Conservation (phyloP, 2,329 filamentous ascomycete genomes). For the Aureobasidium lini region DNA sequence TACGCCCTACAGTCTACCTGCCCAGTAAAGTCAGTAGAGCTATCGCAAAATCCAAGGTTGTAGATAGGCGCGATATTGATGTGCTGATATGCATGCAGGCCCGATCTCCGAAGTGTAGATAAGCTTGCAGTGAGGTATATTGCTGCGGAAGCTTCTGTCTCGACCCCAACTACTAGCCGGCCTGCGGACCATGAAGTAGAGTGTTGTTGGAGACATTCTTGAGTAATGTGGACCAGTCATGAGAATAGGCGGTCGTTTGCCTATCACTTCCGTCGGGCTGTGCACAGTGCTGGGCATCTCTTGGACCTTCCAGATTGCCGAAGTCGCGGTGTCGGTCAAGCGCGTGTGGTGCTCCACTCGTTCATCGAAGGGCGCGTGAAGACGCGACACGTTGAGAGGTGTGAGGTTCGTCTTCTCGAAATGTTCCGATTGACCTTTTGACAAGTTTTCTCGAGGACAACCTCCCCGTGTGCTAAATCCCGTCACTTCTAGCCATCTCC, state of each 20-base stretch:
- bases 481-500: no score
- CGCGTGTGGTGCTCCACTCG: background rate
- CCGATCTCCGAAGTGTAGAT: background rate
- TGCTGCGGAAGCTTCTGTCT: background rate
- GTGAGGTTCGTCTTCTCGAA: no score
- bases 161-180: background rate
- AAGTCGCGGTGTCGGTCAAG: background rate
- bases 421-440: no score
- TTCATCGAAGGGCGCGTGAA: background rate
- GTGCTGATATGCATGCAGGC: background rate
- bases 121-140: background rate
- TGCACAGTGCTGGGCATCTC: conserved; percentile 10
- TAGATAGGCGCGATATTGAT: background rate
- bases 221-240: conserved; percentile 3
- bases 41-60: background rate
- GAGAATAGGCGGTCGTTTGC: background rate
- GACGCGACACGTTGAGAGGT: background rate
- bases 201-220: background rate
- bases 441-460: no score
- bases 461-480: no score
- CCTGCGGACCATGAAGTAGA: background rate
- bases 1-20: no score
- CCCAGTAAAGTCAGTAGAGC: background rate
- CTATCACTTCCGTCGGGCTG: conserved; percentile 3
- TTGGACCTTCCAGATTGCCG: background rate